These are phyloP conservation scores for Lophiostoma macrostomum DNA, from an alignment of 495 filamentous ascomycete species.

Conservation along the genomic window DNA sequence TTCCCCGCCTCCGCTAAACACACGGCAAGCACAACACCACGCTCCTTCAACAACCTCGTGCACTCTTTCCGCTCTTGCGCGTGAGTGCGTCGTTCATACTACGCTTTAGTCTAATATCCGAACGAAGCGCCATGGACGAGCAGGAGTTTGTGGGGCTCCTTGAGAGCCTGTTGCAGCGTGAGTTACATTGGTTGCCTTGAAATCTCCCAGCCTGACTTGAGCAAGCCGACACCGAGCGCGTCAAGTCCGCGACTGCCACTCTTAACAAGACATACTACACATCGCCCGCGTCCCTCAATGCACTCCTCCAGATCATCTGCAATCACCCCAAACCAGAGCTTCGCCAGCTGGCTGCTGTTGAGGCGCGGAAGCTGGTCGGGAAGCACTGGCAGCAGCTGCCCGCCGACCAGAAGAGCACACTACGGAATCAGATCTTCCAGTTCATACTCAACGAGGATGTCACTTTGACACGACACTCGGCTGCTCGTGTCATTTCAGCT, in stretches of 20 bases:
- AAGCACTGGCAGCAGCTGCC: slow-evolving; percentile 77
- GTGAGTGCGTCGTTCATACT: not conserved
- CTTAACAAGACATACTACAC: slow-evolving; percentile 90
- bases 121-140: slow-evolving; percentile 43
- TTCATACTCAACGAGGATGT: slow-evolving; percentile 74
- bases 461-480: slow-evolving; percentile 74
- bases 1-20: not conserved
- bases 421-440: slow-evolving; percentile 77
- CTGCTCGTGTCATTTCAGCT: slow-evolving; percentile 80
- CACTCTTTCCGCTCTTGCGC: not conserved
- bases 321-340: slow-evolving; percentile 68
- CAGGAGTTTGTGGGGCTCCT: slow-evolving; percentile 48
- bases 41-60: slow-evolving; percentile 4
- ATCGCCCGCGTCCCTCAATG: slow-evolving; percentile 73
- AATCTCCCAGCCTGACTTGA: slow-evolving; percentile 15
- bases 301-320: slow-evolving; percentile 80
- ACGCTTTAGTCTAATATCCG: not conserved
- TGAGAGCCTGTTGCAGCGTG: slow-evolving; percentile 46
- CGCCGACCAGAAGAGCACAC: slow-evolving; percentile 65
- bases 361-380: slow-evolving; percentile 72
- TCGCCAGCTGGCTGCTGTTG: slow-evolving; percentile 85
- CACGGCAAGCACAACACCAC: too few relatives aligned
- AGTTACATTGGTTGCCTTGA: slow-evolving; percentile 15
- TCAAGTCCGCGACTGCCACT: slow-evolving; percentile 86
- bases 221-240: slow-evolving; percentile 69